Base-by-base conservation (phyloP, 768 basidiomycete genomes). In the Boletus rubroflammeus region DNA sequence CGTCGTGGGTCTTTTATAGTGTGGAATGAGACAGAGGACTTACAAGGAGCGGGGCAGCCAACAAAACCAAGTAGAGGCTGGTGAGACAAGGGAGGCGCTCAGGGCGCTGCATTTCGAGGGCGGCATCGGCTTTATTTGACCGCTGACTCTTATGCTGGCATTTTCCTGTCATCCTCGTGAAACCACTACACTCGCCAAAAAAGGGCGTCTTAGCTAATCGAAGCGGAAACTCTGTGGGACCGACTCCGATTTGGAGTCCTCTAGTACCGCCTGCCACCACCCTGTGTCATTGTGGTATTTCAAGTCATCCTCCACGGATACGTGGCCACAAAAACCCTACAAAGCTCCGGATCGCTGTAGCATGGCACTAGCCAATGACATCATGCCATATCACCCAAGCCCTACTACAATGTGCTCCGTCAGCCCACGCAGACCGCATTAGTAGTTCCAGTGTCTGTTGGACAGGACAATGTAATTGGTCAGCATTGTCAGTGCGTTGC, bases 61-160 rank as follows among this genome's bases (percentile, higher is more conserved):
- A 70, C 53, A 42, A 49, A 57, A 42, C 67, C 66, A 51, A 69
- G 67, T 62, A 62, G 59, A 60, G 69, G 39, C 25, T 34, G 49
- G 29, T 61, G 48, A 47, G 63, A 41, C 48, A n/a, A n/a, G 53
- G 44, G 45, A 61, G 56, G 58, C 53, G 55, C 53, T 35, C 32
- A n/a, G 43, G 29, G 53, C 52, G 54, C 57, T 59, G 62, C 48
- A 64, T 66, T 51, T 58, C 64, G 38, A 54, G 40, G 23, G 36
- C 68, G 54, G 54, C 60, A 59, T 52, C 43, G 56, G 62, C 70
- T 61, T 55, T 63, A 60, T 70, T 70, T 70, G 68, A 70, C 43
- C 35, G 43, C 17, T 62, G 57, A 49, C 62, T 47, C 42, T 35
- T 50, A 46, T 54, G 28, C 47, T 58, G 56, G 35, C 57, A 35